Evolutionary conservation across 2,329 filamentous ascomycete species (phyloP), one percentile per base, ranked within the genome.

Genomic region (Fusarium euwallaceae): DNA sequence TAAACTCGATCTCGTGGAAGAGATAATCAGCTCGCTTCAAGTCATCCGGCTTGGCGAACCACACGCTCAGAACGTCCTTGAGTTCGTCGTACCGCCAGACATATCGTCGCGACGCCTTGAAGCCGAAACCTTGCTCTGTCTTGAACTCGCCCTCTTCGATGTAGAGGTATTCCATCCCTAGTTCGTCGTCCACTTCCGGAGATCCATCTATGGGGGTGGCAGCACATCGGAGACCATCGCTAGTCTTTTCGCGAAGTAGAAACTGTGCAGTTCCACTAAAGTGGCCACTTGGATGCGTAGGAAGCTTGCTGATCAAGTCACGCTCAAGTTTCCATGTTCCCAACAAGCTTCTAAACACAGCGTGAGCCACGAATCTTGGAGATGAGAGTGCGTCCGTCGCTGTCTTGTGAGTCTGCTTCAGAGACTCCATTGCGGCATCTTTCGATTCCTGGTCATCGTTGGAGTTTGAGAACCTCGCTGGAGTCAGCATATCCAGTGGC

Each of bases 1-100:
- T 68, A 74, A 95, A 93, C 67, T 92, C 88, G n/a, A 95, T 84
- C 72, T 92, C 88, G 77, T 95, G 93, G 81, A 95, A 96, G 22
- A 95, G 84, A 72, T 95, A 93, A 78, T 95, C 93, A 0, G 92
- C 91, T 16, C 87, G 87, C 64, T 85, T 85, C 17, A 86, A 82
- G 73, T 94, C 91, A 17, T 92, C 89, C 1, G 88, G 86, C 72
- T 91, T 90, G 43, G 90, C 90, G 76, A 95, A 95, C 93, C 93
- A 95, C 1, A 93, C 91, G 69, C 90, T 93, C 24, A 95, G 83
- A 32, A 81, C 82, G 76, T 95, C 92, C 1, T 78, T 83, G 11
- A 67, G 76, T 72, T 92, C 91, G 53, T 90, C 85, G 77, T 95
- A 95, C 0, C 93, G 89, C 86, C 93, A 95, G 2, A 94, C 86